Base-by-base conservation (phyloP, 2,329 filamentous ascomycete genomes). In the Colletotrichum sp. region DNA sequence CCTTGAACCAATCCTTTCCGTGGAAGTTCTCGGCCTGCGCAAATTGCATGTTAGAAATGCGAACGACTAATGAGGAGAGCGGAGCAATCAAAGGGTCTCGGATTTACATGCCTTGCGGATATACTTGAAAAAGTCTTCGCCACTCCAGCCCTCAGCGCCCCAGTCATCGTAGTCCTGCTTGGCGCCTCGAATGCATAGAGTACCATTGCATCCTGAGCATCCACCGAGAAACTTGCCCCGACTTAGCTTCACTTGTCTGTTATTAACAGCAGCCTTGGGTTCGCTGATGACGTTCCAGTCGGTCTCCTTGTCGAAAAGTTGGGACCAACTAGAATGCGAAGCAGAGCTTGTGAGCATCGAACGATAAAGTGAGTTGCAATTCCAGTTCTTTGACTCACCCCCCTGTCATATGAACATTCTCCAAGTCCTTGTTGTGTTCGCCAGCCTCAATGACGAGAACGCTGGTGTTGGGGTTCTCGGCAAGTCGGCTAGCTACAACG, bases 21-120 rank as follows among this genome's bases (percentile, higher is more conserved):
- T 92, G 88, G 78, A 92, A 93, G 3, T 87, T 90, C 77, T 93
- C 91, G 2, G 89, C 85, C 89, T 85, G 52, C n/a, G 18, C 30
- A 12, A 32, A 18, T 34, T 10, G 5, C 32, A 26, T 43, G 14
- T 59, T 8, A 34, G 13, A 21, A 4, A 39, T 5, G 7, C 34
- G 6, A 24, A 24, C 59, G 21, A 9, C 12, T 8, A 28, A 5
- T 8, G 55, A 59, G 12, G 18, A 14, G 13, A 59, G n/a, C 2
- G 55, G 26, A 24, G 21, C 13, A 18, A 21, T 55, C 6, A n/a
- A 18, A n/a, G 28, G 18, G 34, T 21, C 43, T 13, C 12, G 43
- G 43, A 12, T 7, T 16, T 10, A 28, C 74, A 48, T 55, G 89
- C 87, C 86, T 91, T 92, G 66, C 83, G 85, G 87, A 92, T 92